Base-by-base conservation (phyloP, 1,284 basidiomycete genomes). In the Neonothopanus nambi region DNA sequence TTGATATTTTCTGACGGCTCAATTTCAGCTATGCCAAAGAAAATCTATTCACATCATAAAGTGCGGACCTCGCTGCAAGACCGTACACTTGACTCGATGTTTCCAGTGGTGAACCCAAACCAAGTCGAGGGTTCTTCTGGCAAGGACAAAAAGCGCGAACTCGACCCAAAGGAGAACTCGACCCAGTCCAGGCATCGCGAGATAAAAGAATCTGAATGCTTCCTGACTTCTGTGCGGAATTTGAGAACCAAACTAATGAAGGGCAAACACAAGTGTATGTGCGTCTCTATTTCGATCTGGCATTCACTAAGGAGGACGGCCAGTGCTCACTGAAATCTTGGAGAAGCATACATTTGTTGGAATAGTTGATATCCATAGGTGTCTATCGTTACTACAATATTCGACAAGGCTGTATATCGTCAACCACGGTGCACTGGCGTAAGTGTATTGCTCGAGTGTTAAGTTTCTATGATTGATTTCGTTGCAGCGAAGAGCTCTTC, bases 61-160 rank as follows among this genome's bases (percentile, higher is more conserved):
- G 90, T 99, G 44, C 85, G 97, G 47, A 95, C 93, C 6, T 97
- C 96, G 17, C 75, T 88, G 13, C 79, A 87, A 47, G 90, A 95
- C 54, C 83, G 94, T 39, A 98, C 95, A 0, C 80, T 99, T 11
- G 95, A 98, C 63, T 93, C 93, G 0, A 97, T 97, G 92, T 87
- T 96, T 55, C 83, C 87, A 2, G 74, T 87, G 18, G 61, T 71
- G 37, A 80, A 82, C 57, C 79, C 81, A 13, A 70, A 73, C 8
- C 79, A 79, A 59, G 58, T 76, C 42, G 46, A 64, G 55, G 53
- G 65, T 54, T n/a, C 64, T 57, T 2, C 56, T 59, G 6, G 57
- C 52, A 17, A 56, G 51, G 38, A 37, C 42, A 38, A 54, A 41
- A 37, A 41, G 17, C 46, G 33, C 36, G 17, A 30, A 33, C 28